These are phyloP conservation scores for Plasmodium gonderi DNA, from an alignment of 169 alveolate species.

Conservation along the genomic window DNA sequence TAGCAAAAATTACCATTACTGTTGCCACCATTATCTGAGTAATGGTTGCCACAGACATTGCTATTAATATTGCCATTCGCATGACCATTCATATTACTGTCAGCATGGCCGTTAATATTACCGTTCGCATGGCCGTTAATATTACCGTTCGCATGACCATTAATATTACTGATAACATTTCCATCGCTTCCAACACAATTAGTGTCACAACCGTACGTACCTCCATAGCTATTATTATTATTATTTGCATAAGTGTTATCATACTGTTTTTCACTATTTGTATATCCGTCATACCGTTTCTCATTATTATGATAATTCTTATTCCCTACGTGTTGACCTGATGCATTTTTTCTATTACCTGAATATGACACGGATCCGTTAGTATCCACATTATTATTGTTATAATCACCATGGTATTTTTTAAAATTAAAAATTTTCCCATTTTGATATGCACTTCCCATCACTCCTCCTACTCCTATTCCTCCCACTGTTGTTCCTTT, in stretches of 20 bases:
- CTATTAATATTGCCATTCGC: not conserved
- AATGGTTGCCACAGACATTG: not conserved
- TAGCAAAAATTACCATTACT: not conserved
- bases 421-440: constrained; percentile 10
- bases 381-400: not conserved
- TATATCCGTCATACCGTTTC: constrained; percentile 6
- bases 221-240: not conserved
- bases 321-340: not conserved
- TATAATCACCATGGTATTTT: constrained; percentile 2
- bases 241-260: constrained; percentile 22
- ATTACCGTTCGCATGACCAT: not conserved
- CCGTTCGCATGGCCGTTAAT: not conserved
- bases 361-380: not conserved
- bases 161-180: too few relatives aligned
- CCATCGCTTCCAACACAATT: not conserved
- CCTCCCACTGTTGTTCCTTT: not conserved
- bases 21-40: too few relatives aligned
- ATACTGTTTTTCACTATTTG: constrained; percentile 29
- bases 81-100: not conserved
- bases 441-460: not conserved
- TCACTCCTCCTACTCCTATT: not conserved
- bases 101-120: not conserved
- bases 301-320: constrained; percentile 27
- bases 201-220: not conserved
- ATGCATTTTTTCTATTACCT: not conserved